These are phyloP conservation scores for Boletus tylopilopsis DNA, from an alignment of 768 basidiomycete genomes.

Conservation along the genomic window DNA sequence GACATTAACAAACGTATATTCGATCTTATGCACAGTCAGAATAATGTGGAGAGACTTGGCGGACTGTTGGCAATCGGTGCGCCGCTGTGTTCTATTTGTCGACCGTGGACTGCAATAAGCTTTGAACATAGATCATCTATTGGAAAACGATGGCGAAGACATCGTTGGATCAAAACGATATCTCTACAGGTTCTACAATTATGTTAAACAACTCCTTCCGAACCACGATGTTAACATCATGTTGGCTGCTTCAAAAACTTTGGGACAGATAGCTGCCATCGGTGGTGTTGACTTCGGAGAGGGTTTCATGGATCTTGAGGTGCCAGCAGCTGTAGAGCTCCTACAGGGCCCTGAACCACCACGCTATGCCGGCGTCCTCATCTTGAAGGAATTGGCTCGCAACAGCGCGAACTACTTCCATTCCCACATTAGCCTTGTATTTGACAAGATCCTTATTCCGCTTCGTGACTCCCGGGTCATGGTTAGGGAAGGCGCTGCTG, in stretches of 20 bases:
- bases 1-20: constrained; percentile 77
- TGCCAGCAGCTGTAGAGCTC: constrained; percentile 76
- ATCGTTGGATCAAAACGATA: constrained; percentile 76
- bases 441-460: constrained; percentile 91
- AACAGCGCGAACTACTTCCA: constrained; percentile 88
- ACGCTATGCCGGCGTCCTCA: constrained; percentile 90
- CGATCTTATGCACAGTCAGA: constrained; percentile 79
- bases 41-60: constrained; percentile 75
- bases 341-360: constrained; percentile 76
- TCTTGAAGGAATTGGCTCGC: constrained; percentile 88
- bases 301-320: constrained; percentile 85
- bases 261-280: constrained; percentile 81
- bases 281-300: constrained; percentile 84
- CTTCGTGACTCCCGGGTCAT: constrained; percentile 85
- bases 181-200: constrained; percentile 86
- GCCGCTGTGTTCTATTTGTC: constrained; percentile 14
- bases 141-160: constrained; percentile 76
- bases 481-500: constrained; percentile 90
- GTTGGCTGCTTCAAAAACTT: constrained; percentile 89
- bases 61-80: constrained; percentile 85
- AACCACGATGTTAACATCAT: constrained; percentile 91
- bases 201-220: constrained; percentile 89
- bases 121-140: constrained; percentile 54
- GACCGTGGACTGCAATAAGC: constrained; percentile 6
- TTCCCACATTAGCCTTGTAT: constrained; percentile 79